phyloP scores from a whole-genome alignment of 371 early-diverging fungal species.

The Actinomucor elegans region DNA sequence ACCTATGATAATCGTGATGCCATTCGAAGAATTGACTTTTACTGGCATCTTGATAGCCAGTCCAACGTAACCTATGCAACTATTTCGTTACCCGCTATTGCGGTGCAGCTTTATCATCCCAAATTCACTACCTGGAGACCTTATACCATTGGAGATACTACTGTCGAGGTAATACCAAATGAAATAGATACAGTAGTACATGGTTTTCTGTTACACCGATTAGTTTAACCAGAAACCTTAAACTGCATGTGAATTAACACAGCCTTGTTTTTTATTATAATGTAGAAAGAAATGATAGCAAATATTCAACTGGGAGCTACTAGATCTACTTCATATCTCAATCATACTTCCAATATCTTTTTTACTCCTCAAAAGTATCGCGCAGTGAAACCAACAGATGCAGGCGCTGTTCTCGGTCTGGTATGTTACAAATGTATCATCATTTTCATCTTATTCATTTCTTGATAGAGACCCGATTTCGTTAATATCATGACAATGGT shows the following conservation, averaged over 20 bases:
- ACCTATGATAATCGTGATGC: slow-evolving; percentile 11
- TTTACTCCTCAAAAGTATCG: slow-evolving; percentile 27
- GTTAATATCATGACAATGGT: slow-evolving; percentile 33
- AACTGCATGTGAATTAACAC: too few relatives aligned
- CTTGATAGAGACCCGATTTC: slow-evolving; percentile 26
- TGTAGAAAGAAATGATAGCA: slow-evolving; percentile 7
- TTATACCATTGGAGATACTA: slow-evolving; percentile 15
- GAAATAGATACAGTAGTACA: too few relatives aligned
- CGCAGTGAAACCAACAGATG: slow-evolving; percentile 30
- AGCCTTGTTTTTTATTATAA: too few relatives aligned
- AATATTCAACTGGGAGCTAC: slow-evolving; percentile 29
- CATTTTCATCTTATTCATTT: neutral
- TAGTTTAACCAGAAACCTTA: too few relatives aligned
- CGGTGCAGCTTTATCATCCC: slow-evolving; percentile 32
- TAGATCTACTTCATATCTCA: slow-evolving; percentile 25
- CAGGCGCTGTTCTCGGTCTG: slow-evolving; percentile 31
- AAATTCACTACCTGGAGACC: slow-evolving; percentile 29
- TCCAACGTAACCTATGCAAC: slow-evolving; percentile 14
- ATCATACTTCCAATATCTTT: slow-evolving; percentile 27
- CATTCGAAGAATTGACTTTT: slow-evolving; percentile 37
- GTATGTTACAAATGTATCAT: too few relatives aligned
- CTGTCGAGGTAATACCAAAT: slow-evolving; percentile 19
- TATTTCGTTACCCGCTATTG: slow-evolving; percentile 31
- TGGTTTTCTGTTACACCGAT: too few relatives aligned
- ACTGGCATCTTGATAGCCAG: slow-evolving; percentile 34